These are phyloP conservation scores for Backusella tuberculispora DNA, from an alignment of 192 early-diverging fungal species.

Conservation along the genomic window DNA sequence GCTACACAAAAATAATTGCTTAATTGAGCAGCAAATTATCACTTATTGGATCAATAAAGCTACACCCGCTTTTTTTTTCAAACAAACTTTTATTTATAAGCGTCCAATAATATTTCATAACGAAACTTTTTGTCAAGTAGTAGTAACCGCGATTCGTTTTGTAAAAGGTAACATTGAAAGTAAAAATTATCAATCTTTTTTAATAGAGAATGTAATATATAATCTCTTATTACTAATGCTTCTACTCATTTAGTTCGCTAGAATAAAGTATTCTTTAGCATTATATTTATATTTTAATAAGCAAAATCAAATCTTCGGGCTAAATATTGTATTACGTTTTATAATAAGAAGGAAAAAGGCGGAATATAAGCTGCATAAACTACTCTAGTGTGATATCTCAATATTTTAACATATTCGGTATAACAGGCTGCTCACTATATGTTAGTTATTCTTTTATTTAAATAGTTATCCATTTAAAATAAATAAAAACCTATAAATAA, in stretches of 20 bases:
- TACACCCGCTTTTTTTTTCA: not conserved
- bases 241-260: not conserved
- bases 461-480: no score
- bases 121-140: not conserved
- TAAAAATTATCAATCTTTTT: not conserved
- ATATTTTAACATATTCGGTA: no score
- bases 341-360: no score
- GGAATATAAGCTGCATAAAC: no score
- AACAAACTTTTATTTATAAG: not conserved
- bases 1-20: slow-evolving; percentile 4
- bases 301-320: no score
- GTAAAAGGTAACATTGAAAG: not conserved
- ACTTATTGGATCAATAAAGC: slow-evolving; percentile 9
- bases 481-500: no score
- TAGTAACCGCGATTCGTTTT: not conserved
- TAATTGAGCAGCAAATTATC: not conserved
- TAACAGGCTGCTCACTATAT: no score
- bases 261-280: not conserved
- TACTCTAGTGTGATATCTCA: no score
- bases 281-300: no score
- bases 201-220: not conserved
- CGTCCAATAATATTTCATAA: not conserved
- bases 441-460: no score
- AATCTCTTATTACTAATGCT: no score
- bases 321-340: no score